phyloP scores from a whole-genome alignment of 2,329 filamentous ascomycete genomes.

The Fulvia fulva region DNA sequence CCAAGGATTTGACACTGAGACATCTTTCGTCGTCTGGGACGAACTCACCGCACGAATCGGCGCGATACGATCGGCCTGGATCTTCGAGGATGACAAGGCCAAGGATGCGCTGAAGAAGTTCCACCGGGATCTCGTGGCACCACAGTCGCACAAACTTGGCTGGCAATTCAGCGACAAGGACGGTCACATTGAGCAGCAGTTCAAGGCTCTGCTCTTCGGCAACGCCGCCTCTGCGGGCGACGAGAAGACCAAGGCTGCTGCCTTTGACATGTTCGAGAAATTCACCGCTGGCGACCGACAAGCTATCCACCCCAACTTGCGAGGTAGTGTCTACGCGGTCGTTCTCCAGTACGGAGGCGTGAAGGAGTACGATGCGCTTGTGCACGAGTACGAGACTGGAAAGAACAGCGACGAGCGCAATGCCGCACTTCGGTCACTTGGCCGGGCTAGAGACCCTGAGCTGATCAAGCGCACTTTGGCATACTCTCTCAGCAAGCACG shows the following conservation, averaged over 20 bases:
- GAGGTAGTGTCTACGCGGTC: constrained; percentile 81
- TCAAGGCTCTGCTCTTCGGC: constrained; percentile 88
- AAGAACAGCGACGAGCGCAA: constrained; percentile 85
- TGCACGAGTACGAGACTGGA: constrained; percentile 71
- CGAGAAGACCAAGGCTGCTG: constrained; percentile 69
- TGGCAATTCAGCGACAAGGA: constrained; percentile 84
- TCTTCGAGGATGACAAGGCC: constrained; percentile 73
- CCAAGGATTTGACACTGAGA: constrained; percentile 75
- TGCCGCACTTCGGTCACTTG: constrained; percentile 78
- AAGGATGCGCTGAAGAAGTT: constrained; percentile 78
- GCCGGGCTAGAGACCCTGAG: constrained; percentile 70
- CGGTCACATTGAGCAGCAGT: constrained; percentile 86
- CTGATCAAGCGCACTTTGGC: constrained; percentile 77
- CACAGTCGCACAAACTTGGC: constrained; percentile 79
- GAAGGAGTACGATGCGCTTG: constrained; percentile 76
- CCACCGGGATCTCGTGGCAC: constrained; percentile 70
- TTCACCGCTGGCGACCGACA: constrained; percentile 73
- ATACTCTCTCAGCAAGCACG: constrained; percentile 70
- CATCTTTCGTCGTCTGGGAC: constrained; percentile 91
- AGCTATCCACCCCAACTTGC: constrained; percentile 88
- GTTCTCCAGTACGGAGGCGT: constrained; percentile 78
- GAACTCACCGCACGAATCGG: constrained; percentile 78
- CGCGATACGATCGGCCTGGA: constrained; percentile 78
- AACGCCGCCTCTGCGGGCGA: constrained; percentile 78
- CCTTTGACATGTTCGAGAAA: constrained; percentile 85